These are phyloP conservation scores for Diaporthe longicolla DNA, from an alignment of 2,329 filamentous ascomycete genomes.

Conservation along the genomic window DNA sequence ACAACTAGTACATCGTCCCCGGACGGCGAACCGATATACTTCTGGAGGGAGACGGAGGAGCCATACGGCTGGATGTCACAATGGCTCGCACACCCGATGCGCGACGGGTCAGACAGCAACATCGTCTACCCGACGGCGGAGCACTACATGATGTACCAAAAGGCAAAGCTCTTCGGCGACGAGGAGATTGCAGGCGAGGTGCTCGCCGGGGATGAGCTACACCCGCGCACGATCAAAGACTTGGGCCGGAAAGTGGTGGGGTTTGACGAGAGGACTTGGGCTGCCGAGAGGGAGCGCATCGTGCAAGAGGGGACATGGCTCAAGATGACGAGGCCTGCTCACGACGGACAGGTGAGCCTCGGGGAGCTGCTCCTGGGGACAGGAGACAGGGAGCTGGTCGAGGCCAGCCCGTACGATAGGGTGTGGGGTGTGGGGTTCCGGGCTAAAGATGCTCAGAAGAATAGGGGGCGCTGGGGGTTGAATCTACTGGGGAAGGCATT, in stretches of 20 bases:
- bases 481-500: slow-evolving; percentile 76
- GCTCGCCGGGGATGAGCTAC: slow-evolving; percentile 55
- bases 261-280: slow-evolving; percentile 68
- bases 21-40: slow-evolving; percentile 55
- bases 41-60: slow-evolving; percentile 63
- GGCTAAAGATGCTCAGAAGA: slow-evolving; percentile 62
- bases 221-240: slow-evolving; percentile 64
- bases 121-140: slow-evolving; percentile 65
- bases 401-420: slow-evolving; percentile 71
- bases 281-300: slow-evolving; percentile 63
- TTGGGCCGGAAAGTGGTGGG: slow-evolving; percentile 68
- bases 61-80: slow-evolving; percentile 72
- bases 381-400: slow-evolving; percentile 72
- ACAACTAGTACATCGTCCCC: not conserved
- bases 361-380: slow-evolving; percentile 67
- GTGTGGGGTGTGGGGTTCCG: slow-evolving; percentile 78
- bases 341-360: slow-evolving; percentile 57
- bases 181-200: slow-evolving; percentile 60
- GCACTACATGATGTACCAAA: slow-evolving; percentile 70
- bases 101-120: slow-evolving; percentile 51
- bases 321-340: slow-evolving; percentile 67
- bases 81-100: slow-evolving; percentile 70
- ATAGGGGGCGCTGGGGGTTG: slow-evolving; percentile 69
- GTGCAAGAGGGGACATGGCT: slow-evolving; percentile 70
- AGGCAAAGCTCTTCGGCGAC: slow-evolving; percentile 65